Base-by-base conservation (phyloP, 2,329 filamentous ascomycete species). In the Macrophomina tecta region DNA sequence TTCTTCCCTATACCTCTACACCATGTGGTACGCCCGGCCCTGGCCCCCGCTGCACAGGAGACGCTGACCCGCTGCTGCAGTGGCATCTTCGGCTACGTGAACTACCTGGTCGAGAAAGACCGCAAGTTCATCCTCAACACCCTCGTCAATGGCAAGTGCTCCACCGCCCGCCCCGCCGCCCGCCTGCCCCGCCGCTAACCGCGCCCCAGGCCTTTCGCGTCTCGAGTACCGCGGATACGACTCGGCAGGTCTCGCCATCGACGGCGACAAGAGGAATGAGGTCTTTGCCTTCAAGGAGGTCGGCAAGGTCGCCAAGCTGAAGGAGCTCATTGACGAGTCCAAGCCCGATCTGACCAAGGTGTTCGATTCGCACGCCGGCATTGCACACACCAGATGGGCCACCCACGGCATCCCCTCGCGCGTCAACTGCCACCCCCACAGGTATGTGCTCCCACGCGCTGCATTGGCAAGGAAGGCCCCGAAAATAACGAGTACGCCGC, bases 191-290 rank as follows among this genome's bases (percentile, higher is more conserved):
- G 58, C 68, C 72, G 60, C 67, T 64, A 69, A 60, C 60, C 40
- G 66, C 68, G 28, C 38, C 48, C 70, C 77, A 97, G 94, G 94
- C 77, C 91, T 98, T 68, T 91, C 93, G 68, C 91, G 95, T 80
- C 91, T 99, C 75, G 95, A 99, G 84, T 99, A 99, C 86, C 92
- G 95, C 82, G 95, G 95, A 74, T 99, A 99, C 82, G 95, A 99
- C 82, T 98, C 95, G 71, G 94, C 95, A 69, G 95, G 95, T 85
- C 87, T 99, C 71, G 94, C 94, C 72, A 84, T 99, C 75, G 95
- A 99, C 80, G 95, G 95, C 70, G 92, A 99, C 87, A 98, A 97
- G 89, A 97, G 95, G 87, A 97, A 97, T 76, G 93, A 98, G 84
- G 93, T 98, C 72, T 88, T 92, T 72, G 94, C 95, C 70, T 98